Evolutionary conservation across 2,329 filamentous ascomycete genomes (phyloP), one percentile per base, ranked within the genome.

Genomic region (Calonectria ilicicola): DNA sequence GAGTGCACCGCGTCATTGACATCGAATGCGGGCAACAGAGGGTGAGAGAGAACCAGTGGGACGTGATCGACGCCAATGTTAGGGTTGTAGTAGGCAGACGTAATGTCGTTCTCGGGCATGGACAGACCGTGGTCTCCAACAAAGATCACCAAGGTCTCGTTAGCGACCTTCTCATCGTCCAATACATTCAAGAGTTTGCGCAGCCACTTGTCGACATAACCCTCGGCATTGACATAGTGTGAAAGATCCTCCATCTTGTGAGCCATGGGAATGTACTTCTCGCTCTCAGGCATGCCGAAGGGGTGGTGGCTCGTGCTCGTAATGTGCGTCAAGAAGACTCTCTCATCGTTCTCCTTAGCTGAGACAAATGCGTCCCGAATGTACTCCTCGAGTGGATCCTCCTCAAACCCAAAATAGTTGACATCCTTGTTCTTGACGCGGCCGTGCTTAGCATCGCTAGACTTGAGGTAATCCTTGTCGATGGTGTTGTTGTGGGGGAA

Each of bases 241-340:
- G 62, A 65, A 23, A 65, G 29, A 14, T 47, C 42, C 14, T 82
- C 79, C 0, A 80, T 60, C 0, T 79, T 78, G 26, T 77, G 76
- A 1, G 77, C 76, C 40, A 84, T 51, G 2, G 78, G 78, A 0
- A 80, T 77, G 9, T 81, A 81, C 3, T 69, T 67, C 35, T 82
- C 81, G 0, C 77, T 76, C 5, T 70, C 74, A 1, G 82, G 82
- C 63, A 83, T 70, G 1, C 75, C 77, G 51, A 82, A 84, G 7
- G 81, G 78, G 44, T 84, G 82, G 66, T 84, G 82, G 2, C 79
- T 81, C 5, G 82, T 84, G 70, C 82, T 83, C 3, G 83, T 84
- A 3, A 84, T 67, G 69, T 84, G 83, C 2, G 82, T 80, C 5
- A 84, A 67, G 38, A 84, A 84, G 0, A 84, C 74, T 12, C 82